A percentile compares a stretch with the other conserved stretches of the same genome.
Evolutionary conservation across 176 grass and related monocot genomes (phyloP).

Genomic region (Juncus inflexus): DNA sequence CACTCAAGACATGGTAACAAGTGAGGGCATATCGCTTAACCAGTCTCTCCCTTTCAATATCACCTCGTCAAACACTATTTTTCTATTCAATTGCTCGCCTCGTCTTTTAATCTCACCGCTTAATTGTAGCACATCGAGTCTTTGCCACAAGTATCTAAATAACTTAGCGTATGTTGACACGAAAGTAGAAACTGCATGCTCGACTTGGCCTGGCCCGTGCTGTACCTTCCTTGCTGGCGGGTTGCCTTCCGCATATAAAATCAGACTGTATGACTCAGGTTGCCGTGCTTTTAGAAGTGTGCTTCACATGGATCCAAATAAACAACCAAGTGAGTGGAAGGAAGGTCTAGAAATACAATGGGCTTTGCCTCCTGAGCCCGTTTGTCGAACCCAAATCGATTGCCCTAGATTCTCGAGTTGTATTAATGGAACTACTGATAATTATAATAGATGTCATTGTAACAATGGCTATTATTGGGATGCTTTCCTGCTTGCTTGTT

Average conservation of each 20-base stretch:
- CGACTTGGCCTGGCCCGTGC: conserved; percentile 15
- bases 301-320: conserved; percentile 22
- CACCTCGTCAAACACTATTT: conserved; percentile 32
- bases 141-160: conserved; percentile 24
- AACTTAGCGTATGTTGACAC: not conserved
- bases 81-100: conserved; percentile 33
- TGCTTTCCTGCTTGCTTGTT: conserved; percentile 13
- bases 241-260: conserved; percentile 28
- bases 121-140: conserved; percentile 25
- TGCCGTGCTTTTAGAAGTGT: conserved; percentile 32
- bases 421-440: not conserved
- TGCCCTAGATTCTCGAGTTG: conserved; percentile 21
- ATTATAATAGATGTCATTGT: conserved; percentile 15
- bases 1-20: conserved; percentile 24
- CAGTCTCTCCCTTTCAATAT: conserved; percentile 37
- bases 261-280: conserved; percentile 22
- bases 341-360: conserved; percentile 36
- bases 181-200: conserved; percentile 1
- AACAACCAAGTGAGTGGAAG: conserved; percentile 21
- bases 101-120: conserved; percentile 33
- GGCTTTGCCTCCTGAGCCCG: conserved; percentile 18
- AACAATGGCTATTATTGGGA: conserved; percentile 29
- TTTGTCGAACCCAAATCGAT: conserved; percentile 26
- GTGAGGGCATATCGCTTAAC: conserved; percentile 31
- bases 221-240: conserved; percentile 30